Percentiles rank a stretch among this genome's conserved stretches.
phyloP scores from a whole-genome alignment of 352 stramenopile genomes.

The Phytophthora vignae region DNA sequence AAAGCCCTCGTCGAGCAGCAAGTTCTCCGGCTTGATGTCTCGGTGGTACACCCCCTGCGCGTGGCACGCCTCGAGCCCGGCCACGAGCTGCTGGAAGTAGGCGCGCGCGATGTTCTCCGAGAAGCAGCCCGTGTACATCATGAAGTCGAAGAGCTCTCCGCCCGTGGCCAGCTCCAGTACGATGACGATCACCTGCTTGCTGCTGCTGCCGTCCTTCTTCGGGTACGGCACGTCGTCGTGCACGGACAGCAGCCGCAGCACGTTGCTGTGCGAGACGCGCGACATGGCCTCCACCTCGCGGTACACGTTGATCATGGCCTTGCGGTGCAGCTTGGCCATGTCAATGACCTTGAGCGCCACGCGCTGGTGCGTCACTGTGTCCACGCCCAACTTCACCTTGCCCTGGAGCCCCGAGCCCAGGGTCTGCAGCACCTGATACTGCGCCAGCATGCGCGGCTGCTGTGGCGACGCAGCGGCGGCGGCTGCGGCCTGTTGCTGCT shows the following conservation, averaged over 20 bases:
- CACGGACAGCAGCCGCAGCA: conserved; percentile 83
- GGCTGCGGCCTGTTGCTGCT: background rate
- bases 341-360: conserved; percentile 94
- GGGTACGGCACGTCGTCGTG: conserved; percentile 75
- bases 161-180: conserved; percentile 89
- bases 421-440: conserved; percentile 82
- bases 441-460: conserved; percentile 69
- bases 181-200: conserved; percentile 84
- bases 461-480: conserved; percentile 11
- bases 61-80: conserved; percentile 85
- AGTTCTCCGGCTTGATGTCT: conserved; percentile 95
- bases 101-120: conserved; percentile 86
- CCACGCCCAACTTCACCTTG: conserved; percentile 91
- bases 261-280: conserved; percentile 81
- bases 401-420: conserved; percentile 82
- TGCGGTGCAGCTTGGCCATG: conserved; percentile 80
- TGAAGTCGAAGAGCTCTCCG: conserved; percentile 93
- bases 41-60: conserved; percentile 88
- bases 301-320: conserved; percentile 86
- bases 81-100: conserved; percentile 90
- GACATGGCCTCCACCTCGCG: conserved; percentile 93
- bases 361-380: conserved; percentile 76
- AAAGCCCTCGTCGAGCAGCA: conserved; percentile 89
- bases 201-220: conserved; percentile 78
- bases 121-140: conserved; percentile 94